These are phyloP conservation scores for Aegilops umbellulata DNA, from an alignment of 176 grass and related monocot genomes.

Conservation along the genomic window DNA sequence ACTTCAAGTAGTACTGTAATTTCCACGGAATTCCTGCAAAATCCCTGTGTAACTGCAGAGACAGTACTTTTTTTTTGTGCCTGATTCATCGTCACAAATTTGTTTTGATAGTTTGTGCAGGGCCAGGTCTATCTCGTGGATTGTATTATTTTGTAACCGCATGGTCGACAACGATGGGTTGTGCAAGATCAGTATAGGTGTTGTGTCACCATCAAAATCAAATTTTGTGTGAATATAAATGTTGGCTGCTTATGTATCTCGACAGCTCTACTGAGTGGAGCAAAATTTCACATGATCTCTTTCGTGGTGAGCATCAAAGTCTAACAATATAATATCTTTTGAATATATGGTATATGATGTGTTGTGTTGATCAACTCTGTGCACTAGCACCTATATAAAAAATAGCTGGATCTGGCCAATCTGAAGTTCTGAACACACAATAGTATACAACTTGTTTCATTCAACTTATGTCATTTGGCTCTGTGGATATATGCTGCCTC, in stretches of 20 bases:
- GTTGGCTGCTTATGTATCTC: background rate
- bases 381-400: background rate
- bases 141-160: background rate
- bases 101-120: background rate
- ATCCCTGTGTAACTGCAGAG: background rate
- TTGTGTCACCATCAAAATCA: conserved; percentile 14
- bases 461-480: background rate
- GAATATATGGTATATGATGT: background rate
- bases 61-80: background rate
- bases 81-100: background rate
- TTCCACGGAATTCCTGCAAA: background rate
- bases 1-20: background rate
- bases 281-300: background rate
- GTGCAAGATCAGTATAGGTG: background rate
- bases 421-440: background rate
- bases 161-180: background rate
- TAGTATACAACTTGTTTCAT: background rate
- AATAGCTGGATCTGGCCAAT: background rate
- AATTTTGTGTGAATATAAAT: background rate
- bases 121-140: background rate
- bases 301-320: background rate
- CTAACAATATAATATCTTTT: conserved; percentile 4
- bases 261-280: background rate
- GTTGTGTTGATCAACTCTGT: background rate
- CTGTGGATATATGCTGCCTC: background rate